These are phyloP conservation scores for Sarocladium strictum DNA, from an alignment of 2,329 filamentous ascomycete species.

Conservation along the genomic window DNA sequence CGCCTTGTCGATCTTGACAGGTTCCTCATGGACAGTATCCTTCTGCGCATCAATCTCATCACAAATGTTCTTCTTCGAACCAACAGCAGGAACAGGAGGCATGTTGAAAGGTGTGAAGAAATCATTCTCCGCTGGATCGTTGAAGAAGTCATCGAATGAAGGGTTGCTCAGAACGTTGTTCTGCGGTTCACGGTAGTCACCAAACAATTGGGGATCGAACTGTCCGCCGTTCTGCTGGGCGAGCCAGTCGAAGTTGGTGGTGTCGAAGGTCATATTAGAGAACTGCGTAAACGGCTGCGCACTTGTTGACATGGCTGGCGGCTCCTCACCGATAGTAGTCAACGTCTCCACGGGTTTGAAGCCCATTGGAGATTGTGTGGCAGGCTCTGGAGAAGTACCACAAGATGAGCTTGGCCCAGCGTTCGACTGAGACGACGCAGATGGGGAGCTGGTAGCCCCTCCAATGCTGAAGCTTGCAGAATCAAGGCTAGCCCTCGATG, in stretches of 20 bases:
- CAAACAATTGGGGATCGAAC: constrained; percentile 89
- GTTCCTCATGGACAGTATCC: constrained; percentile 64
- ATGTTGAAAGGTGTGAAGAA: constrained; percentile 78
- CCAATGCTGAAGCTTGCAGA: constrained; percentile 41
- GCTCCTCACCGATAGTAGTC: constrained; percentile 62
- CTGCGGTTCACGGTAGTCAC: constrained; percentile 85
- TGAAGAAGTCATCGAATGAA: constrained; percentile 67
- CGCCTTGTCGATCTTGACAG: constrained; percentile 34
- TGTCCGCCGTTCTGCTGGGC: constrained; percentile 75
- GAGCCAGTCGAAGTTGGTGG: constrained; percentile 64
- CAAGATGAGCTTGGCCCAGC: constrained; percentile 59
- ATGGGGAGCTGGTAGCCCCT: constrained; percentile 57
- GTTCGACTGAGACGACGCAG: constrained; percentile 56
- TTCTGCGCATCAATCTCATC: constrained; percentile 72
- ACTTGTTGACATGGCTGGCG: constrained; percentile 34
- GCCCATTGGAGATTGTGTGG: constrained; percentile 62
- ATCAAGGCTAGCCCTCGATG: constrained; percentile 45
- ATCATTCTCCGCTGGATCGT: constrained; percentile 76
- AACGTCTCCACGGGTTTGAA: constrained; percentile 58
- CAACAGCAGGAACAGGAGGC: constrained; percentile 28
- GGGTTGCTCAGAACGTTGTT: constrained; percentile 66
- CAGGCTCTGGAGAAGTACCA: constrained; percentile 73
- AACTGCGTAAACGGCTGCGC: constrained; percentile 27
- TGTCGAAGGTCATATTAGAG: constrained; percentile 33
- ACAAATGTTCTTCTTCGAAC: constrained; percentile 63